Evolutionary conservation across 1,284 basidiomycete genomes (phyloP).

Genomic region (Cystobasidium pallidum): DNA sequence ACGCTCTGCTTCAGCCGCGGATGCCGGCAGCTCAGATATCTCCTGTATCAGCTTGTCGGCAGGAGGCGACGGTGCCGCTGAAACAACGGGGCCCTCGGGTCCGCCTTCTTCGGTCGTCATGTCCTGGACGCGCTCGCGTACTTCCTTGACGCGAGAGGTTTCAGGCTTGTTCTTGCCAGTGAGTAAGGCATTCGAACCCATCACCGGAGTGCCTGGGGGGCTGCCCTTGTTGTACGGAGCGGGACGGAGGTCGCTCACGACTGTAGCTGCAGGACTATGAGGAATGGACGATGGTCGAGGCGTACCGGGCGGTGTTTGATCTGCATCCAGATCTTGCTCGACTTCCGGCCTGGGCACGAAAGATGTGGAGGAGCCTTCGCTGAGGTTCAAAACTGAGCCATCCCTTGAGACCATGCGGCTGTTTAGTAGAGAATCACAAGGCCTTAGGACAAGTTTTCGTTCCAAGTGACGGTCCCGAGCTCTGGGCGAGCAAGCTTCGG

Average conservation of each 20-base stretch:
- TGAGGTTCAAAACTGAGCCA: conserved; percentile 17
- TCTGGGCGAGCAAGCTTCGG: no score
- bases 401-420: conserved; percentile 41
- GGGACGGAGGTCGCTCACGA: neutral
- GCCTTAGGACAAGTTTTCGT: no score
- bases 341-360: conserved; percentile 15
- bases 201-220: conserved; percentile 27
- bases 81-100: neutral
- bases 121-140: conserved; percentile 44
- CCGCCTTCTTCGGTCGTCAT: conserved; percentile 42
- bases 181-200: neutral
- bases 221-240: conserved; percentile 7
- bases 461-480: no score
- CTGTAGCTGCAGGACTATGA: neutral
- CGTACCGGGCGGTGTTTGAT: conserved; percentile 38
- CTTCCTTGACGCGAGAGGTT: conserved; percentile 42
- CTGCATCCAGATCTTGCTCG: conserved; percentile 25
- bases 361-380: neutral
- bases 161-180: conserved; percentile 8
- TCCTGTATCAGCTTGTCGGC: conserved; percentile 25
- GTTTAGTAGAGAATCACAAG: neutral
- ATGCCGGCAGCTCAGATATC: conserved; percentile 35
- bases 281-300: conserved; percentile 17
- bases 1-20: conserved; percentile 39
- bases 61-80: conserved; percentile 33